A percentile compares a stretch with the other conserved stretches of the same genome.
These are phyloP conservation scores for Microcyclosporella mali DNA, from an alignment of 2,329 filamentous ascomycete species.

Conservation along the genomic window DNA sequence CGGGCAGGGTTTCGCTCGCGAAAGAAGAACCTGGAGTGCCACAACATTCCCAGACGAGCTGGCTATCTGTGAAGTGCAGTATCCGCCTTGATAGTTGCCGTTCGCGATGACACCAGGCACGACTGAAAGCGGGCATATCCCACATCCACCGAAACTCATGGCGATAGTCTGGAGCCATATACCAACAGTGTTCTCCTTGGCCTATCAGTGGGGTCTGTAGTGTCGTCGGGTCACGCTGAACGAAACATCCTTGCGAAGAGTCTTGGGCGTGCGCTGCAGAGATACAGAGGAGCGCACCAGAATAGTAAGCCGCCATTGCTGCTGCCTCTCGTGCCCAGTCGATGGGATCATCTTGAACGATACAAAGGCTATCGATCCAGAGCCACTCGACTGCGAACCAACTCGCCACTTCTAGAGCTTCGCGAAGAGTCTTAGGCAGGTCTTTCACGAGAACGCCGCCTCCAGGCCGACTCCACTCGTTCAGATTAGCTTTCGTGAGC, in stretches of 20 bases:
- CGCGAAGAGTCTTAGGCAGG: neutral
- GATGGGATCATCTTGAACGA: conserved; percentile 3
- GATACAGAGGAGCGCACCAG: conserved; percentile 4
- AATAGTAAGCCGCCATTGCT: conserved; percentile 6
- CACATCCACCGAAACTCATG: neutral
- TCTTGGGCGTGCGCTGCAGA: conserved; percentile 4
- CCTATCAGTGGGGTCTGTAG: neutral
- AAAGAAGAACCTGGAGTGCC: neutral
- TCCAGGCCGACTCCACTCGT: neutral
- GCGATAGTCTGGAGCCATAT: neutral
- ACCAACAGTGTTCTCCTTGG: neutral
- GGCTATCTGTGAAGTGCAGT: conserved; percentile 6
- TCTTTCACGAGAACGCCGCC: neutral
- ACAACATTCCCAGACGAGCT: conserved; percentile 8
- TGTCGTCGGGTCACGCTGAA: neutral
- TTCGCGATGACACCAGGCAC: conserved; percentile 10
- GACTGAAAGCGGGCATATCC: neutral
- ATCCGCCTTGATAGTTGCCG: conserved; percentile 5
- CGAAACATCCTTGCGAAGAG: conserved; percentile 3
- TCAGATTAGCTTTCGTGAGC: neutral
- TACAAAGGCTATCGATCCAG: conserved; percentile 8
- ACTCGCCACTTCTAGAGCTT: neutral
- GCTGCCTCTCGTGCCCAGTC: conserved; percentile 13
- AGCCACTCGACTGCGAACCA: neutral
- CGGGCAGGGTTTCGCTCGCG: conserved; percentile 3